phyloP scores from a whole-genome alignment of 2,329 filamentous ascomycete species.

The Penicillium sp. region DNA sequence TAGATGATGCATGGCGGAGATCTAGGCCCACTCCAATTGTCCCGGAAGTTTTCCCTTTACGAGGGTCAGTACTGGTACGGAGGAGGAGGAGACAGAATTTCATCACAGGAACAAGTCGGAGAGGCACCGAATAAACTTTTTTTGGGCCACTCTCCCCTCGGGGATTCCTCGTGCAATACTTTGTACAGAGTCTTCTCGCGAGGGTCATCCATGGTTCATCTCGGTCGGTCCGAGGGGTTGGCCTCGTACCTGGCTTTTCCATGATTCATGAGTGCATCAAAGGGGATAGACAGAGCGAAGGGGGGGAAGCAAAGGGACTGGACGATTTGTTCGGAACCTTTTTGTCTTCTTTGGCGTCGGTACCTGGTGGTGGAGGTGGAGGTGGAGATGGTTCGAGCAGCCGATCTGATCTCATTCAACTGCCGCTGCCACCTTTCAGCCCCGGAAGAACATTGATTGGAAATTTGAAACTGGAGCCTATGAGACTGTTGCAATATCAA shows the following conservation, averaged over 20 bases:
- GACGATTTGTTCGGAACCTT: neutral
- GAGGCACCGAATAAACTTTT: neutral
- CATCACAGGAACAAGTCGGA: neutral
- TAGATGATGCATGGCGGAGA: neutral
- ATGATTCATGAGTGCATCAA: slow-evolving; percentile 12
- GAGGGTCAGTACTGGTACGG: too few species aligned
- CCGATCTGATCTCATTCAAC: too few species aligned
- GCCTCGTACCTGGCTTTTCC: slow-evolving; percentile 5
- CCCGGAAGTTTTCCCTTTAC: neutral
- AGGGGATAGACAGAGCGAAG: slow-evolving; percentile 3
- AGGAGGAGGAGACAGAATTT: neutral
- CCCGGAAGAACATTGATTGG: neutral
- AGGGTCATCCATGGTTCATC: slow-evolving; percentile 8
- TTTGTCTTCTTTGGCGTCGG: neutral
- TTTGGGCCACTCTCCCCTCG: neutral
- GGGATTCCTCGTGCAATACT: neutral
- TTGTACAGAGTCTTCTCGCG: too few species aligned
- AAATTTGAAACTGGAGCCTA: neutral
- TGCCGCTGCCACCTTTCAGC: neutral
- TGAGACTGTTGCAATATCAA: neutral
- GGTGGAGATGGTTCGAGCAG: too few species aligned
- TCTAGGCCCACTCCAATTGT: neutral
- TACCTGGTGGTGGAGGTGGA: neutral
- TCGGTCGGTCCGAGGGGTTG: neutral
- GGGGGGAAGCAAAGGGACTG: neutral